A percentile compares a stretch with the other conserved stretches of the same genome.
Evolutionary conservation across 176 grass and related monocot genomes (phyloP).

Genomic region (Chrysopogon serrulatus): DNA sequence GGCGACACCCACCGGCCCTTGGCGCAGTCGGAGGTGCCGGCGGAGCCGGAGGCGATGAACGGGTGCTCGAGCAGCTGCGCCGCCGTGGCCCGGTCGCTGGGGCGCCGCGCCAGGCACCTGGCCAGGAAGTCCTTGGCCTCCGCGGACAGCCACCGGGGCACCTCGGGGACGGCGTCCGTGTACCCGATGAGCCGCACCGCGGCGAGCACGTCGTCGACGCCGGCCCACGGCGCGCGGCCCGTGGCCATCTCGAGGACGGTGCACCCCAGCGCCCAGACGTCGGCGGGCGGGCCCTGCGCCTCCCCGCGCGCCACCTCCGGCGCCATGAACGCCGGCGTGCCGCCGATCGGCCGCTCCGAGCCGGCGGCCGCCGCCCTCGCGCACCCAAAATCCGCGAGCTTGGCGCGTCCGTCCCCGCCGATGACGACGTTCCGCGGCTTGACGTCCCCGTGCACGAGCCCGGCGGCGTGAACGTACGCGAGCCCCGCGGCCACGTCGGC

Average conservation of each 20-base stretch:
- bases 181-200: constrained; percentile 61
- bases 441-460: constrained; percentile 69
- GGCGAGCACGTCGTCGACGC: constrained; percentile 26
- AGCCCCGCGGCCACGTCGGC: constrained; percentile 46
- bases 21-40: background rate
- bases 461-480: constrained; percentile 43
- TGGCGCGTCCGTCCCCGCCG: constrained; percentile 51
- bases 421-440: constrained; percentile 69
- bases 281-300: constrained; percentile 56
- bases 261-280: constrained; percentile 81
- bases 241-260: constrained; percentile 72
- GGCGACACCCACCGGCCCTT: constrained; percentile 52
- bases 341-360: background rate
- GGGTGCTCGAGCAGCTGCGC: constrained; percentile 51
- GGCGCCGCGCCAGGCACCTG: constrained; percentile 41
- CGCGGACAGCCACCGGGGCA: constrained; percentile 44
- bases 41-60: constrained; percentile 25
- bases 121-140: constrained; percentile 66
- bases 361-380: background rate
- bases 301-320: constrained; percentile 79
- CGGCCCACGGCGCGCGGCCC: constrained; percentile 41
- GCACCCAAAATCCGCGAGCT: constrained; percentile 80
- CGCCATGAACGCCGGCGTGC: constrained; percentile 93
- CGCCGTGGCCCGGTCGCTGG: constrained; percentile 37
- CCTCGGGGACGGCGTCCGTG: constrained; percentile 35